Evolutionary conservation across 1,284 basidiomycete species (phyloP).

Genomic region (Pulchroboletus neoregius): DNA sequence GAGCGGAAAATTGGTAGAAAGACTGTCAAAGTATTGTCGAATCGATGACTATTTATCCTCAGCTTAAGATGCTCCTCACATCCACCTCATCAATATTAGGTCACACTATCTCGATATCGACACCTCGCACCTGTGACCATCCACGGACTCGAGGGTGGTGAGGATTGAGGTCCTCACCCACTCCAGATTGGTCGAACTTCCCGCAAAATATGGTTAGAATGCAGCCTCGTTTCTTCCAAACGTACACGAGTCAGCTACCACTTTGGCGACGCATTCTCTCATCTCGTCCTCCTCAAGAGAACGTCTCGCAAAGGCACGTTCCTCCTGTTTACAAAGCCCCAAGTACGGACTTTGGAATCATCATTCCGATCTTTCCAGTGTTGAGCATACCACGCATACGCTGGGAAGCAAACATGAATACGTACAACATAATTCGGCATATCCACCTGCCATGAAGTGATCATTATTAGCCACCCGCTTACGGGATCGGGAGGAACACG

Average conservation of each 20-base stretch:
- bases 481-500: background rate
- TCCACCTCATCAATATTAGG: too few species aligned
- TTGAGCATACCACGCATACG: background rate
- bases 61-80: too few species aligned
- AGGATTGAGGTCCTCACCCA: too few species aligned
- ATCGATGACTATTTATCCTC: too few species aligned
- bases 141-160: too few species aligned
- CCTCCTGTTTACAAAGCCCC: slow-evolving; percentile 1
- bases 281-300: background rate
- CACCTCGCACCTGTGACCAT: too few species aligned
- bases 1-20: too few species aligned
- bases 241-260: background rate
- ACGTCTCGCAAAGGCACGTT: background rate
- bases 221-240: background rate
- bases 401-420: slow-evolving; percentile 2
- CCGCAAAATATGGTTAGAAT: too few species aligned
- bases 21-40: too few species aligned
- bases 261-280: too few species aligned
- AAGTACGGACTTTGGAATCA: slow-evolving; percentile 31
- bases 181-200: too few species aligned
- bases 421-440: slow-evolving; percentile 64
- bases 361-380: slow-evolving; percentile 29
- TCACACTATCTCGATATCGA: too few species aligned
- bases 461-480: background rate
- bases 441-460: slow-evolving; percentile 43